Evolutionary conservation across 495 filamentous ascomycete species (phyloP).

Genomic region (Arthonia radiata): DNA sequence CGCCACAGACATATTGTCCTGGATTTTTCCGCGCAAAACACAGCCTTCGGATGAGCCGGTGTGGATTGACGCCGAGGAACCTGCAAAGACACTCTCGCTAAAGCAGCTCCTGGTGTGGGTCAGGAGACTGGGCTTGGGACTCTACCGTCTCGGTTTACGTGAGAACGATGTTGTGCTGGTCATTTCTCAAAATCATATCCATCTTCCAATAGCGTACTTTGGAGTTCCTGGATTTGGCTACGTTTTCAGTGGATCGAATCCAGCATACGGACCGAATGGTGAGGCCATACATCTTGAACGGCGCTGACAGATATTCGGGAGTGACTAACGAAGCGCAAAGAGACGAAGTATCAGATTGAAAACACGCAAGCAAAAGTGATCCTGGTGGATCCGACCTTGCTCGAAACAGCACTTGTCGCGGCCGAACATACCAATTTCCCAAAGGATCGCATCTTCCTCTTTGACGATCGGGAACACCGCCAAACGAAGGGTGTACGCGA

Average conservation of each 20-base stretch:
- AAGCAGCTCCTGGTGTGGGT: constrained; percentile 17
- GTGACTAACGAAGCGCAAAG: constrained; percentile 14
- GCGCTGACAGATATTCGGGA: constrained; percentile 1
- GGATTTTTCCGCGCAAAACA: constrained; percentile 18
- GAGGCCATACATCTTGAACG: constrained; percentile 11
- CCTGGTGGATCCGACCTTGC: constrained; percentile 15
- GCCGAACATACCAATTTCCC: constrained; percentile 17
- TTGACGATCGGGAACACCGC: constrained; percentile 16
- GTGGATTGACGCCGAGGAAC: constrained; percentile 20
- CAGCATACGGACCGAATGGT: no score
- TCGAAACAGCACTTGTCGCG: constrained; percentile 14
- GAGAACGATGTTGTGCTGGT: constrained; percentile 21
- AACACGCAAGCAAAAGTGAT: constrained; percentile 17
- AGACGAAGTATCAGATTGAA: constrained; percentile 12
- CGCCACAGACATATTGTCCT: constrained; percentile 18
- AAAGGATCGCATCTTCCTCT: constrained; percentile 21
- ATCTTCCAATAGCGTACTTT: constrained; percentile 21
- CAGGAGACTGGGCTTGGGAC: constrained; percentile 17
- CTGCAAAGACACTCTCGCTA: constrained; percentile 13
- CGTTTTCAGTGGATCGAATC: constrained; percentile 15
- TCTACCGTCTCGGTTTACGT: constrained; percentile 14
- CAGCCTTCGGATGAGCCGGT: constrained; percentile 15
- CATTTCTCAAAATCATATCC: constrained; percentile 22
- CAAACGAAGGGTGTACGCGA: constrained; percentile 16
- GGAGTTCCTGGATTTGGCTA: constrained; percentile 19